A percentile compares a stretch with the other conserved stretches of the same genome.
phyloP scores from a whole-genome alignment of 2,329 filamentous ascomycete species.

The Microcyclospora pomicola region DNA sequence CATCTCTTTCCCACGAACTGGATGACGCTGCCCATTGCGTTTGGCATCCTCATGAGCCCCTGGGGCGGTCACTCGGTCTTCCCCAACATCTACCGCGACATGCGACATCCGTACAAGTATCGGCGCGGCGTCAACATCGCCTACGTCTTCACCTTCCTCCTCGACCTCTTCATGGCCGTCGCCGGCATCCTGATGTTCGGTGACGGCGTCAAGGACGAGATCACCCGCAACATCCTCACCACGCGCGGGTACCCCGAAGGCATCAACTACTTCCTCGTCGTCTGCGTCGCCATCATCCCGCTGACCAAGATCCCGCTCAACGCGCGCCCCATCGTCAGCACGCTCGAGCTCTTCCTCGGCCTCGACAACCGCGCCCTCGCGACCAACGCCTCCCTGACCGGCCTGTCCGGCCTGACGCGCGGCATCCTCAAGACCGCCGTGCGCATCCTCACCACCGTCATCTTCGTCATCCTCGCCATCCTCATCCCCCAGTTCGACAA shows the following conservation, averaged over 20 bases:
- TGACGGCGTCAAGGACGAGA: conserved; percentile 70
- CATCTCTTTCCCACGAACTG: conserved; percentile 76
- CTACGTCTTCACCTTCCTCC: conserved; percentile 68
- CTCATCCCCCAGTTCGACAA: conserved; percentile 68
- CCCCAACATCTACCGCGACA: conserved; percentile 42
- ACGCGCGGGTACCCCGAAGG: conserved; percentile 58
- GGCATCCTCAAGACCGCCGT: conserved; percentile 46
- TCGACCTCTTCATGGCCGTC: conserved; percentile 71
- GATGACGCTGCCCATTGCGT: conserved; percentile 72
- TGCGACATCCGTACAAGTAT: conserved; percentile 75
- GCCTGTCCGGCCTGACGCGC: conserved; percentile 44
- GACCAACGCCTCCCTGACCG: conserved; percentile 35
- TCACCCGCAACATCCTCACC: conserved; percentile 77
- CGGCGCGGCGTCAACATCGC: conserved; percentile 59
- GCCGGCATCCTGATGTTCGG: conserved; percentile 91
- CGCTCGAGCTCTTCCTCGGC: conserved; percentile 66
- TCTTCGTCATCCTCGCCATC: conserved; percentile 64
- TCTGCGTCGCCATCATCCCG: conserved; percentile 84
- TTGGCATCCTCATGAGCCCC: conserved; percentile 77
- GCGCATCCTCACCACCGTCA: conserved; percentile 51
- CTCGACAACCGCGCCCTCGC: conserved; percentile 47
- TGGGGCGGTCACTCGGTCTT: conserved; percentile 49
- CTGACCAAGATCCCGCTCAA: conserved; percentile 65
- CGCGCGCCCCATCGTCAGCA: conserved; percentile 74
- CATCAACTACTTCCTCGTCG: conserved; percentile 65